Base-by-base conservation (phyloP, 768 basidiomycete genomes). In the Rhizopogon rudus region DNA sequence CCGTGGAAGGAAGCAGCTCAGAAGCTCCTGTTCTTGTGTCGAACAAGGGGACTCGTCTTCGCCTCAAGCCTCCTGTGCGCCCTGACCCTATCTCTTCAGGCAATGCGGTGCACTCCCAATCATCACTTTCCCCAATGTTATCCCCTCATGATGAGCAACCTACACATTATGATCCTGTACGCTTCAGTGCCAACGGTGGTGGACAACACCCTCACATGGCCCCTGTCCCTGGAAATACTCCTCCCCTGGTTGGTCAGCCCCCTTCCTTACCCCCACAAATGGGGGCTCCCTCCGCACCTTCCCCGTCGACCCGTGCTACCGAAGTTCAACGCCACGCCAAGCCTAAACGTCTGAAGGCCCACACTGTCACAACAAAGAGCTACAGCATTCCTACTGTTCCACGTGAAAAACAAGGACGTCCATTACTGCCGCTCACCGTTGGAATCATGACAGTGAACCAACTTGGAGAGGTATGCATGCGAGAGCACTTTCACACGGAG, bases 401-500 rank as follows among this genome's bases (percentile, higher is more conserved):
- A 2, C 79, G 91, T 6, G 88, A 91, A 62, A 86, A 81, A 65
- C 75, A 75, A 42, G 82, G 83, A 3, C 80, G 80, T 44, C 89
- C 90, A 0, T 78, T 87, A 69, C 71, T 93, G 5, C 91, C 91
- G 0, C 71, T 93, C 33, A 88, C 84, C 62, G 88, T 92, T 16
- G 91, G 91, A 33, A 92, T 93, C 66, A 91, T 93, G 88, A 90
- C 87, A 1, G 84, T 93, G 25, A 76, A 86, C 54, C 82, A 65
- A 57, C 74, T 93, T 0, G 91, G 91, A 2, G 81, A 83, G 51
- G 83, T 92, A 6, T 90, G 87, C 64, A 82, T 85, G 83, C 77
- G 87, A 31, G 88, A 91, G 59, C 87, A 91, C 65, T 93, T 91
- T 64, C 88, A 91, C 66, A 91, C 91, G 0, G 90, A 93, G 66